Percentiles rank a stretch among this genome's conserved stretches.
Conservation (phyloP, 2,329 filamentous ascomycete species). For the Falciphora oryzae region DNA sequence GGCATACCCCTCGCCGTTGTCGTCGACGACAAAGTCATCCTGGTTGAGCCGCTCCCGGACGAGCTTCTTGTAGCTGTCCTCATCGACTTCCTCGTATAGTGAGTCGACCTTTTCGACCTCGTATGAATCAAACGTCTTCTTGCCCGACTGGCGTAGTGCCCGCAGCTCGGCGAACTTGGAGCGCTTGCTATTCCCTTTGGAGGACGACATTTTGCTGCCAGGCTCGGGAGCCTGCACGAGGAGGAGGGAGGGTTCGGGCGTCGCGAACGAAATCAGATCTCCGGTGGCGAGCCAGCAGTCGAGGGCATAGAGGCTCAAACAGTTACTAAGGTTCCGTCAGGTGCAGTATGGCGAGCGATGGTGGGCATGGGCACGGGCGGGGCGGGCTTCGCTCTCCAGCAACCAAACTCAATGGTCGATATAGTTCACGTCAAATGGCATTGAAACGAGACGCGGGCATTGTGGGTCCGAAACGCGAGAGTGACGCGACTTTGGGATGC, state of each 20-base stretch:
- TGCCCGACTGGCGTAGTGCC: constrained; percentile 80
- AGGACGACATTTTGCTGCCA: constrained; percentile 26
- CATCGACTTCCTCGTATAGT: constrained; percentile 93
- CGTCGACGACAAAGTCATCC: constrained; percentile 97
- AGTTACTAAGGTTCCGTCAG: not conserved
- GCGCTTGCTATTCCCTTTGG: constrained; percentile 35
- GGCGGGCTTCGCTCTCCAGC: too few species aligned
- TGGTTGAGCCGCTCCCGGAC: constrained; percentile 83
- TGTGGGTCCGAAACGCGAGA: not conserved
- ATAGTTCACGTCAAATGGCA: not conserved
- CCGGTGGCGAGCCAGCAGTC: not conserved
- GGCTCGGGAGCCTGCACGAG: not conserved
- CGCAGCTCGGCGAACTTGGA: constrained; percentile 69
- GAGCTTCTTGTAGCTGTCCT: constrained; percentile 95
- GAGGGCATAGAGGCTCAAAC: not conserved
- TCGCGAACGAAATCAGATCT: not conserved
- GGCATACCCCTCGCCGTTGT: constrained; percentile 94
- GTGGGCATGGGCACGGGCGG: not conserved
- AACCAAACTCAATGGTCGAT: not conserved
- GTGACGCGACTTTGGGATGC: not conserved
- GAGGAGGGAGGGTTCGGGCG: not conserved
- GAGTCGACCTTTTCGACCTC: constrained; percentile 77
- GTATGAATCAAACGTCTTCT: constrained; percentile 85
- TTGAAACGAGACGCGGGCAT: not conserved
- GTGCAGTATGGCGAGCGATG: not conserved